Evolutionary conservation across 176 grass and related monocot species (phyloP).

Genomic region (Areca catechu): DNA sequence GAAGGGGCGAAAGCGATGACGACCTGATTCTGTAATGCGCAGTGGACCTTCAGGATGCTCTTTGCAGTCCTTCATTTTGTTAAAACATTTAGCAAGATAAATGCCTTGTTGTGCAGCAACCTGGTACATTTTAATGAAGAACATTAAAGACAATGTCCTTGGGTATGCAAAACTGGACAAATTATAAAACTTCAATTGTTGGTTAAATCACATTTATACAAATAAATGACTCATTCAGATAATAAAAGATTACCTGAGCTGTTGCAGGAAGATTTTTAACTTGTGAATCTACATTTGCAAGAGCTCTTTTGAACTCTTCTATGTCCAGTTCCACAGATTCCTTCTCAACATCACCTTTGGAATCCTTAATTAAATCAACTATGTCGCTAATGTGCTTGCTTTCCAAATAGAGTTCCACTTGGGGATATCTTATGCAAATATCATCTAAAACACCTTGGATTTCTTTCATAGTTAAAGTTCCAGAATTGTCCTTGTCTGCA

Average conservation of each 20-base stretch:
- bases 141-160: too few species aligned
- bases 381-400: conserved; percentile 72
- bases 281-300: conserved; percentile 66
- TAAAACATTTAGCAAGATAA: conserved; percentile 82
- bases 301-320: conserved; percentile 90
- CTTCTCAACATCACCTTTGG: conserved; percentile 60
- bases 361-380: conserved; percentile 60
- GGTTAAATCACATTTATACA: too few species aligned
- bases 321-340: conserved; percentile 61
- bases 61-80: conserved; percentile 65
- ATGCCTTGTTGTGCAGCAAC: conserved; percentile 89
- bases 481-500: conserved; percentile 95
- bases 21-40: conserved; percentile 42
- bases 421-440: conserved; percentile 82
- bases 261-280: conserved; percentile 84
- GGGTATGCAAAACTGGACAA: too few species aligned
- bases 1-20: conserved; percentile 75
- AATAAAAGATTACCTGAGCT: conserved; percentile 48
- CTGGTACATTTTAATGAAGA: conserved; percentile 22
- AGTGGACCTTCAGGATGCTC: conserved; percentile 84
- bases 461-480: conserved; percentile 94
- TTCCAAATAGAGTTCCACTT: conserved; percentile 93
- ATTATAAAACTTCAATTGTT: too few species aligned
- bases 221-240: too few species aligned
- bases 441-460: conserved; percentile 46